phyloP scores from a whole-genome alignment of 2,329 filamentous ascomycete species.

The Xylariaceae sp. region DNA sequence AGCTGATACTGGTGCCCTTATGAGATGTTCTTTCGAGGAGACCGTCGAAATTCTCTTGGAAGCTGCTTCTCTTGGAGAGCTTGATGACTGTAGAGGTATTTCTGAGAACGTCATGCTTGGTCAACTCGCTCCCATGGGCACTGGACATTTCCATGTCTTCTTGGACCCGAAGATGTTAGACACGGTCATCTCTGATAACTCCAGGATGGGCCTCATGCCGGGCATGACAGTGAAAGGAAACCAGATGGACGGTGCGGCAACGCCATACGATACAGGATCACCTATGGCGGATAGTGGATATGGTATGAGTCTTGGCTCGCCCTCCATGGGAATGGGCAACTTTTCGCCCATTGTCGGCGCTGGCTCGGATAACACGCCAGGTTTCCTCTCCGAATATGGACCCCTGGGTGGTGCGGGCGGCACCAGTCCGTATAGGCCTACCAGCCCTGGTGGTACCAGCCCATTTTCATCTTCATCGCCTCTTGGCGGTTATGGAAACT shows the following conservation, averaged over 20 bases:
- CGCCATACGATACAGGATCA: conserved; percentile 86
- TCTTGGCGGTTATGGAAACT: conserved; percentile 53
- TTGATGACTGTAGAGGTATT: conserved; percentile 96
- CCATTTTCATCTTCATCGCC: conserved; percentile 68
- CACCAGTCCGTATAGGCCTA: conserved; percentile 60
- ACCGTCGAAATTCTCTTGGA: conserved; percentile 97
- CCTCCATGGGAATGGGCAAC: conserved; percentile 48
- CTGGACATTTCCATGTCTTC: conserved; percentile 89
- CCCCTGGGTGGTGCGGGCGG: conserved; percentile 42
- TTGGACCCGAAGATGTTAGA: conserved; percentile 94
- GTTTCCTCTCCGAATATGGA: conserved; percentile 59
- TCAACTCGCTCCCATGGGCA: conserved; percentile 94
- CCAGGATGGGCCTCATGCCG: conserved; percentile 74
- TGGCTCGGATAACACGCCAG: conserved; percentile 64
- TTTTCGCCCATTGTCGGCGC: conserved; percentile 74
- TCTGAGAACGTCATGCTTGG: conserved; percentile 99
- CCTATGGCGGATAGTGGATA: conserved; percentile 69
- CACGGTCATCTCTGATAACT: conserved; percentile 89
- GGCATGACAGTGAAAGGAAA: conserved; percentile 71
- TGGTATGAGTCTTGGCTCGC: conserved; percentile 54
- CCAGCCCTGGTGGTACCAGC: conserved; percentile 66
- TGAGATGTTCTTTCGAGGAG: conserved; percentile 99
- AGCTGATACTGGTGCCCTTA: conserved; percentile 93
- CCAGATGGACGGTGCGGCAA: conserved; percentile 76
- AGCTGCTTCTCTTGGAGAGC: conserved; percentile 86